These are phyloP conservation scores for Leishmania arabica DNA, from an alignment of 208 protist species.

Conservation along the genomic window DNA sequence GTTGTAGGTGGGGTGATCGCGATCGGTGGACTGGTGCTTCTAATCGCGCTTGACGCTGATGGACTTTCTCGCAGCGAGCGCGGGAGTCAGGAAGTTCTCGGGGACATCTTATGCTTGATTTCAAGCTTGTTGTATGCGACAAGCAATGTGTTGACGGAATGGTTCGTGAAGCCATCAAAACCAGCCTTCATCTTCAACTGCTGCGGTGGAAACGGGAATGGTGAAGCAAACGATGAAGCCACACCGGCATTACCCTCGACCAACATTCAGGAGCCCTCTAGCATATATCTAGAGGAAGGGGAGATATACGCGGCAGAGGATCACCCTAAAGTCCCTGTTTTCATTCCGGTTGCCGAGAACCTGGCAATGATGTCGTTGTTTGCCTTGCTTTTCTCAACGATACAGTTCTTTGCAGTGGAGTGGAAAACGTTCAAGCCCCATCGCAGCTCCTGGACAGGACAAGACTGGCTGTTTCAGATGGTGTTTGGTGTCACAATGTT, in stretches of 20 bases:
- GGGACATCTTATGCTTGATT: constrained; percentile 87
- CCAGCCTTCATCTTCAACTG: constrained; percentile 19
- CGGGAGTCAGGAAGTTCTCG: constrained; percentile 61
- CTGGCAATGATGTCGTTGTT: constrained; percentile 77
- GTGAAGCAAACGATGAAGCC: not conserved
- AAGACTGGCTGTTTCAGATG: constrained; percentile 80
- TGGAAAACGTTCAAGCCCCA: constrained; percentile 61
- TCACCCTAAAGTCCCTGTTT: constrained; percentile 50
- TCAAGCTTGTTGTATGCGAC: constrained; percentile 81
- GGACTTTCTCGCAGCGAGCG: constrained; percentile 45
- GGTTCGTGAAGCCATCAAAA: constrained; percentile 79
- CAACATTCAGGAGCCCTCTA: constrained; percentile 1
- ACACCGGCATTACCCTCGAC: not conserved
- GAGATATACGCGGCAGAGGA: constrained; percentile 25
- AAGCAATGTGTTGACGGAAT: constrained; percentile 93
- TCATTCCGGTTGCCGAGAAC: constrained; percentile 77
- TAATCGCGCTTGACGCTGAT: constrained; percentile 81
- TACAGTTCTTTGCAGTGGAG: constrained; percentile 83
- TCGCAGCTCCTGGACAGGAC: constrained; percentile 48
- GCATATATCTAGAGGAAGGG: not conserved
- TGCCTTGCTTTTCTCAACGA: constrained; percentile 59
- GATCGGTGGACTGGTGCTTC: constrained; percentile 74
- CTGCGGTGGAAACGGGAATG: constrained; percentile 1
- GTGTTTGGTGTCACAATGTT: constrained; percentile 88
- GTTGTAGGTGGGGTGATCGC: constrained; percentile 81